These are phyloP conservation scores for Penicillium coprophilum DNA, from an alignment of 495 filamentous ascomycete species.

Conservation along the genomic window DNA sequence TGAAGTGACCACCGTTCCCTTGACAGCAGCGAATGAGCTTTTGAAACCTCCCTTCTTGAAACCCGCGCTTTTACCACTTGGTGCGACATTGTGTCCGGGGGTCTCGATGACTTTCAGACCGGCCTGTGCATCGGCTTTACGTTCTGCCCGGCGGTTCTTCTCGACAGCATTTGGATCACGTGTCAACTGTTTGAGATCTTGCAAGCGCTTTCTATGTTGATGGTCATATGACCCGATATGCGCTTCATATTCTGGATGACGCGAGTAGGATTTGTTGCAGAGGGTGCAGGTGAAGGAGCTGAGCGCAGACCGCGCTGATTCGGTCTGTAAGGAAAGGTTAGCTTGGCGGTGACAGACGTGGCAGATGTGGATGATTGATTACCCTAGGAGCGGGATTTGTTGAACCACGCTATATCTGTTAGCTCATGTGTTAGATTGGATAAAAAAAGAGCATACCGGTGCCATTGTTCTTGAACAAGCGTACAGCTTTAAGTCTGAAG, in stretches of 20 bases:
- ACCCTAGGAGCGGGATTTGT: constrained; percentile 56
- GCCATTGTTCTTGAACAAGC: constrained; percentile 9
- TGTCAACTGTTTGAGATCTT: constrained; percentile 62
- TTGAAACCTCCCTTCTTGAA: constrained; percentile 67
- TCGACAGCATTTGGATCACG: constrained; percentile 56
- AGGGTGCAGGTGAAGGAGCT: constrained; percentile 79
- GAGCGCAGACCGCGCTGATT: constrained; percentile 82
- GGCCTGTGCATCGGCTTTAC: constrained; percentile 60
- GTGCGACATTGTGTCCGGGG: constrained; percentile 14
- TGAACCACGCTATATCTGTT: constrained; percentile 37
- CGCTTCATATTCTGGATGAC: constrained; percentile 62
- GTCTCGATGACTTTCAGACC: constrained; percentile 43
- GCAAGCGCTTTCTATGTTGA: constrained; percentile 61
- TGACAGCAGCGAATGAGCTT: constrained; percentile 56
- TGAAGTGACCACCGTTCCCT: constrained; percentile 30
- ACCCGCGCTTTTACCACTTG: constrained; percentile 9
- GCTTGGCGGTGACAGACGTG: constrained; percentile 1
- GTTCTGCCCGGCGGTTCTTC: constrained; percentile 69
- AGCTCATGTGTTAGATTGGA: not conserved
- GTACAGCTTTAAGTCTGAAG: not conserved
- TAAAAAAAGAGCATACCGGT: constrained; percentile 12
- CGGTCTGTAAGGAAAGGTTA: constrained; percentile 57
- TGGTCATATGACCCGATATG: constrained; percentile 63
- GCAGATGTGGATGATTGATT: not conserved
- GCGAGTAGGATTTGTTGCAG: constrained; percentile 61